Evolutionary conservation across 2,329 filamentous ascomycete species (phyloP), one percentile per base, ranked within the genome.

Genomic region (Fusarium globosum): DNA sequence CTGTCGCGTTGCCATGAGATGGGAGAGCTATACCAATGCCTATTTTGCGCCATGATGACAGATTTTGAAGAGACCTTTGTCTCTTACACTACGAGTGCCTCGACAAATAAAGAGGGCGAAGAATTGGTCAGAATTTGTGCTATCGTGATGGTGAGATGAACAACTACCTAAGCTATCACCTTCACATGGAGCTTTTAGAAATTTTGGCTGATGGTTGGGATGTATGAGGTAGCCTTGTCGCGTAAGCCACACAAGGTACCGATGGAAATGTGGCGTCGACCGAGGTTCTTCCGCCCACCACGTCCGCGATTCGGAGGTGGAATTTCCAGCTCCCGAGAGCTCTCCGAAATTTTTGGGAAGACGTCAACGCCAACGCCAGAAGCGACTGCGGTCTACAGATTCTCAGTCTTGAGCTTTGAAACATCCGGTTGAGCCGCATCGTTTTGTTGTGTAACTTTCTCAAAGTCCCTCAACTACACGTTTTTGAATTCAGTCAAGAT

Each of bases 1-100:
- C 59, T 67, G 39, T 46, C 48, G 38, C 39, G 41, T 71, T 58
- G 42, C 45, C 41, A 58, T 53, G 18, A 15, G 28, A 26, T n/a
- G 28, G 36, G 52, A 57, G 41, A 36, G 52, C 61, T 86, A 76
- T 88, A 93, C 93, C 93, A 96, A 85, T 96, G 94, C 80, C 93
- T 83, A 73, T 85, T 86, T 88, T 86, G 91, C 88, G 85, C 91
- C 90, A 94, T 94, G 65, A 73, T 86, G 82, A 80, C 68, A 68
- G 65, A 78, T 41, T 73, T n/a, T 38, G 28, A 46, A 48, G 69
- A 60, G 69, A 62, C 53, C 14, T 51, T 26, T 16, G 42, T 60
- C 67, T 56, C 57, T 61, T 52, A 8, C 23, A 23, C 18, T 45
- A 56, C 20, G 26, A n/a, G 16, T 36, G 46, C 14, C 36, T 57